A percentile compares a stretch with the other conserved stretches of the same genome.
Evolutionary conservation across 2,329 filamentous ascomycete species (phyloP).

Genomic region (Fusarium sp.): DNA sequence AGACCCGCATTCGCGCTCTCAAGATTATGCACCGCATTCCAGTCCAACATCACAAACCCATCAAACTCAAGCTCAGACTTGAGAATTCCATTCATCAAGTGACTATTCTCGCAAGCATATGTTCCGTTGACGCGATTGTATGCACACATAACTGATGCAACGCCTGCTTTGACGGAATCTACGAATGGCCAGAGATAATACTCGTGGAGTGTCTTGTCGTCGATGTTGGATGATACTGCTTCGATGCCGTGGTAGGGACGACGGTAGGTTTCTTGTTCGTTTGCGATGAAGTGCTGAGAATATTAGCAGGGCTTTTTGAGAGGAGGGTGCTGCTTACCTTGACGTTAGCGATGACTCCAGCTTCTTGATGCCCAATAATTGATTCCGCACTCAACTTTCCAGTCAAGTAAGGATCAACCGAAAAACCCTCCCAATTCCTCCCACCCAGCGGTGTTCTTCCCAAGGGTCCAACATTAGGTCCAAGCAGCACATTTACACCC

Average conservation of each 20-base stretch:
- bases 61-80: slow-evolving; percentile 73
- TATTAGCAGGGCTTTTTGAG: not conserved
- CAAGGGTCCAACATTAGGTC: slow-evolving; percentile 76
- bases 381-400: slow-evolving; percentile 78
- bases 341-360: slow-evolving; percentile 81
- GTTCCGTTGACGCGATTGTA: slow-evolving; percentile 79
- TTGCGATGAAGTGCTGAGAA: slow-evolving; percentile 64
- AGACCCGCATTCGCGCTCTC: slow-evolving; percentile 66
- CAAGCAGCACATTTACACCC: slow-evolving; percentile 75
- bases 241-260: slow-evolving; percentile 57
- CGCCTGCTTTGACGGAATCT: slow-evolving; percentile 68
- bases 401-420: slow-evolving; percentile 75
- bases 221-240: slow-evolving; percentile 70
- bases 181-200: slow-evolving; percentile 75
- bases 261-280: slow-evolving; percentile 69
- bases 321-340: slow-evolving; percentile 54
- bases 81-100: slow-evolving; percentile 74
- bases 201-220: slow-evolving; percentile 74
- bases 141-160: slow-evolving; percentile 71
- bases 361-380: slow-evolving; percentile 79
- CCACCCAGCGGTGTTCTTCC: slow-evolving; percentile 77
- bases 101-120: slow-evolving; percentile 79
- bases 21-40: slow-evolving; percentile 72
- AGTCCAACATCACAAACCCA: slow-evolving; percentile 76
- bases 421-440: slow-evolving; percentile 81